These are phyloP conservation scores for Mediolabrus comicus DNA, from an alignment of 108 stramenopile genomes.

Conservation along the genomic window DNA sequence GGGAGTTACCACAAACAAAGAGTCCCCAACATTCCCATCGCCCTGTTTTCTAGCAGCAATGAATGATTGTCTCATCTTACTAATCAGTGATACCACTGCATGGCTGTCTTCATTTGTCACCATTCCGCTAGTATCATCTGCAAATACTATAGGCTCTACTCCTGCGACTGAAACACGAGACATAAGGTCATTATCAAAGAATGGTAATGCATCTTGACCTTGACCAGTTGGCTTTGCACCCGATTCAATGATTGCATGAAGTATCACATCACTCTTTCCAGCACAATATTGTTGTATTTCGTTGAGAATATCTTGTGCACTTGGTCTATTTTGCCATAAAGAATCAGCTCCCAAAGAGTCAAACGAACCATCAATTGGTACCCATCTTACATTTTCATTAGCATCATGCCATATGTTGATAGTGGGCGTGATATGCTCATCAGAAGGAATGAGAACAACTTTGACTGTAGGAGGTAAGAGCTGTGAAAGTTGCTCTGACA, in stretches of 20 bases:
- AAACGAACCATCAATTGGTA: conserved; percentile 55
- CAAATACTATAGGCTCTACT: conserved; percentile 60
- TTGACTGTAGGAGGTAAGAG: conserved; percentile 25
- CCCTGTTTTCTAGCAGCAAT: not conserved
- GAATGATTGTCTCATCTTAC: conserved; percentile 1
- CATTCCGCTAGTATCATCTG: conserved; percentile 19
- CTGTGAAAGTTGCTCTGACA: conserved; percentile 10
- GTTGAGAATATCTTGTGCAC: conserved; percentile 34
- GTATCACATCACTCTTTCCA: conserved; percentile 6
- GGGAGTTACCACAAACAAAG: conserved; percentile 17
- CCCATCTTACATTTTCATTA: conserved; percentile 49
- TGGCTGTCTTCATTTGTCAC: conserved; percentile 24
- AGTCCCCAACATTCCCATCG: not conserved
- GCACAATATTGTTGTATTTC: not conserved
- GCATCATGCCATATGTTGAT: conserved; percentile 66
- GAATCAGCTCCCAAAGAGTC: conserved; percentile 49
- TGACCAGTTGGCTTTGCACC: conserved; percentile 39
- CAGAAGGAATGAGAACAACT: conserved; percentile 17
- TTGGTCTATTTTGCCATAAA: conserved; percentile 51
- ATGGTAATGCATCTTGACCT: conserved; percentile 41
- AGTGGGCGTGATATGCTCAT: conserved; percentile 48
- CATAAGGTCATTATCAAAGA: conserved; percentile 34
- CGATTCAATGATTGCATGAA: conserved; percentile 50
- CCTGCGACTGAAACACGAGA: conserved; percentile 29
- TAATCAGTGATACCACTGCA: conserved; percentile 1